Percentiles rank a stretch among this genome's conserved stretches.
phyloP scores from a whole-genome alignment of 2,329 filamentous ascomycete species.

The Sporothrix schenckii region DNA sequence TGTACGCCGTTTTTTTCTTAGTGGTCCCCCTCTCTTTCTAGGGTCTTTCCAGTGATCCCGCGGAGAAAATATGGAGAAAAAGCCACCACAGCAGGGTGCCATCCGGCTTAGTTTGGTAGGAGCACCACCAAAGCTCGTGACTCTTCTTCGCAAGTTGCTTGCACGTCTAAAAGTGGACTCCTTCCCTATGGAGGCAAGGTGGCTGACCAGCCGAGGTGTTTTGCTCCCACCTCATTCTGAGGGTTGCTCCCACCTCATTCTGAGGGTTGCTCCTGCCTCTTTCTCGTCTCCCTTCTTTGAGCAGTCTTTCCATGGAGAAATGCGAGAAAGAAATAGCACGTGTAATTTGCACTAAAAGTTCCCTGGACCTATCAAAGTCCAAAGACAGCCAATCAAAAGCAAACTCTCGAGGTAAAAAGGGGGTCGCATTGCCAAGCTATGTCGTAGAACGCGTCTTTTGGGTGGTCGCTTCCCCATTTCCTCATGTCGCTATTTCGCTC shows the following conservation, averaged over 20 bases:
- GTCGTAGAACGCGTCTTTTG: conserved; percentile 21
- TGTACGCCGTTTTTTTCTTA: conserved; percentile 17
- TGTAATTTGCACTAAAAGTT: conserved; percentile 26
- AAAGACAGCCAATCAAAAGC: neutral
- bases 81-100: neutral
- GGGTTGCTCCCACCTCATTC: conserved; percentile 14
- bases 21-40: neutral
- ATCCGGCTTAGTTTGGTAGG: conserved; percentile 1
- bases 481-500: neutral
- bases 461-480: conserved; percentile 12
- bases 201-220: conserved; percentile 29
- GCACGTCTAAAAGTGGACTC: conserved; percentile 15
- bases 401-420: neutral
- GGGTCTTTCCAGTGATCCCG: neutral
- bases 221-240: conserved; percentile 5
- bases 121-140: conserved; percentile 16
- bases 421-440: neutral
- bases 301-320: neutral
- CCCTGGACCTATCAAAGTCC: neutral
- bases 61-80: conserved; percentile 23
- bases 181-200: conserved; percentile 15
- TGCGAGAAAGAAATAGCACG: conserved; percentile 21
- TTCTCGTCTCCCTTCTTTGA: neutral
- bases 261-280: conserved; percentile 8
- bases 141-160: neutral